phyloP scores from a whole-genome alignment of 192 early-diverging fungal species.

The Thamnidium elegans region DNA sequence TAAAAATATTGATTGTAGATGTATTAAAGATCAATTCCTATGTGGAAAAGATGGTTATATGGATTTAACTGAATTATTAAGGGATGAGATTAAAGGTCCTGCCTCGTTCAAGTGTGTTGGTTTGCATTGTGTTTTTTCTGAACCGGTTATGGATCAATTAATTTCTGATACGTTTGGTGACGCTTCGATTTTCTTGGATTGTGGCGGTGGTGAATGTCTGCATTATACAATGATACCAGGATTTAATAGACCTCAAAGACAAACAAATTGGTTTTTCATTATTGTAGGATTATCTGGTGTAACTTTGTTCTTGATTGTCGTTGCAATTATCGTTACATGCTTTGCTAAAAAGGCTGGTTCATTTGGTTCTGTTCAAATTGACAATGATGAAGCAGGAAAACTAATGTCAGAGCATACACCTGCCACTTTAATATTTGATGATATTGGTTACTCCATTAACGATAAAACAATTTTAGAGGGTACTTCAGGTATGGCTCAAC shows the following conservation, averaged over 20 bases:
- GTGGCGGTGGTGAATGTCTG: constrained; percentile 82
- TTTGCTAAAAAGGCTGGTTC: constrained; percentile 23
- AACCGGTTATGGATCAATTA: constrained; percentile 81
- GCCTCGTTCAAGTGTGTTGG: constrained; percentile 63
- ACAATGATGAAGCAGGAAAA: constrained; percentile 59
- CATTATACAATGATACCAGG: constrained; percentile 86
- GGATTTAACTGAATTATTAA: constrained; percentile 76
- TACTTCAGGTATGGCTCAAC: constrained; percentile 72
- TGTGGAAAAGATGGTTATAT: constrained; percentile 81
- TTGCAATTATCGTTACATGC: constrained; percentile 18
- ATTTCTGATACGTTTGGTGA: constrained; percentile 82
- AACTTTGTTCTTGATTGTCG: constrained; percentile 31
- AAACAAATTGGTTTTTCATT: constrained; percentile 43
- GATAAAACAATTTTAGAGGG: constrained; percentile 52
- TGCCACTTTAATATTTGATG: constrained; percentile 61
- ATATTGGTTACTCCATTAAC: constrained; percentile 50
- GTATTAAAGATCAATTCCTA: constrained; percentile 75
- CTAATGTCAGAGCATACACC: constrained; percentile 76
- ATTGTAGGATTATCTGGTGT: constrained; percentile 40
- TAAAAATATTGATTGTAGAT: constrained; percentile 73
- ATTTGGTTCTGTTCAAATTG: constrained; percentile 38
- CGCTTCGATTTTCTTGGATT: constrained; percentile 72
- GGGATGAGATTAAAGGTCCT: constrained; percentile 76
- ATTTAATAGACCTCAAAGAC: constrained; percentile 45
- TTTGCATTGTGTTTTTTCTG: constrained; percentile 60